phyloP scores from a whole-genome alignment of 768 basidiomycete genomes.

The Tulasnella calospora region DNA sequence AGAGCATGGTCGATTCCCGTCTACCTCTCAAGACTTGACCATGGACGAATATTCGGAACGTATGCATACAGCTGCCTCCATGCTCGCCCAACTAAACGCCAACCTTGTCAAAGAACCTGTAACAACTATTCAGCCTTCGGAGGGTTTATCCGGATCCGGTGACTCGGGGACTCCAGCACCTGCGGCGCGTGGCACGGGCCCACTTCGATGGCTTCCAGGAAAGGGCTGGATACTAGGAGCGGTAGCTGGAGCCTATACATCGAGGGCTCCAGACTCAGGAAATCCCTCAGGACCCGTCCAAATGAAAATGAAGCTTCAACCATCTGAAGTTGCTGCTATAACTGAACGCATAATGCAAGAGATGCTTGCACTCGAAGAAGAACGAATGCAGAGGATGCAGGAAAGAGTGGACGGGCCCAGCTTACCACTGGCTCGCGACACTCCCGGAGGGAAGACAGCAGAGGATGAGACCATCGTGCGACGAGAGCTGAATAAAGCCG shows the following conservation, averaged over 20 bases:
- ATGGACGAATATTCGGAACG: conserved; percentile 97
- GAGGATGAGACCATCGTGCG: conserved; percentile 95
- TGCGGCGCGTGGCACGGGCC: conserved; percentile 32
- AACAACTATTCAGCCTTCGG: conserved; percentile 30
- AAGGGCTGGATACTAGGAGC: conserved; percentile 48
- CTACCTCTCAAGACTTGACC: conserved; percentile 47
- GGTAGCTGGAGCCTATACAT: conserved; percentile 29
- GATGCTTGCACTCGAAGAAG: conserved; percentile 95
- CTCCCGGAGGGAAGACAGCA: conserved; percentile 47
- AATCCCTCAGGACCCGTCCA: conserved; percentile 33
- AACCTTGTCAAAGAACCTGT: conserved; percentile 58
- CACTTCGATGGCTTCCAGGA: conserved; percentile 52
- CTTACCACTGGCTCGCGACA: conserved; percentile 29
- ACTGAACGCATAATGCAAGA: conserved; percentile 96
- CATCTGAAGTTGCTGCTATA: conserved; percentile 82
- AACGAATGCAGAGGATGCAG: conserved; percentile 88
- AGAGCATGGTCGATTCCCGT: conserved; percentile 6
- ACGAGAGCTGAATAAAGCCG: conserved; percentile 86
- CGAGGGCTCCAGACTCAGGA: conserved; percentile 28
- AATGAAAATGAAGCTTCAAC: conserved; percentile 67
- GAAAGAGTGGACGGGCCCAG: conserved; percentile 31
- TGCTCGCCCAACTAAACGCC: conserved; percentile 94
- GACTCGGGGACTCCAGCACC: conserved; percentile 29
- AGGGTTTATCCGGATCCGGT: conserved; percentile 7
- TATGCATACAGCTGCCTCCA: conserved; percentile 97